A percentile compares a stretch with the other conserved stretches of the same genome.
These are phyloP conservation scores for Otatea glauca DNA, from an alignment of 176 grass and related monocot species.

Conservation along the genomic window DNA sequence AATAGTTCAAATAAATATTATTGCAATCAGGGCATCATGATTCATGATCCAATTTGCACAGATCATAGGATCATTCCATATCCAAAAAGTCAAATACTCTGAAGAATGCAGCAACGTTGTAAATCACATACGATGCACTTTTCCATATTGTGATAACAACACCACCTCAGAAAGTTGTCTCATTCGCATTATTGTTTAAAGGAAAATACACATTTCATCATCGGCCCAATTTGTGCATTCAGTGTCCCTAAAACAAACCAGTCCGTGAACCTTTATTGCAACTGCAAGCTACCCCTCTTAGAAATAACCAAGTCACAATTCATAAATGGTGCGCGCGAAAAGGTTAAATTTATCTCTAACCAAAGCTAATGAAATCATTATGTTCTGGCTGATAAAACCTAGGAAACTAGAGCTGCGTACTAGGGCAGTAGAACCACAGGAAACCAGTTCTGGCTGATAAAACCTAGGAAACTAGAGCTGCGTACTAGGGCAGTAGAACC, in stretches of 20 bases:
- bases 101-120: conserved; percentile 7
- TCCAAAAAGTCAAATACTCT: conserved; percentile 32
- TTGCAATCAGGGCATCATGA: neutral
- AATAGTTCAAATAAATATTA: conserved; percentile 2
- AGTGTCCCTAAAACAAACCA: conserved; percentile 20
- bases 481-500: conserved; percentile 9
- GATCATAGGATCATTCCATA: conserved; percentile 25
- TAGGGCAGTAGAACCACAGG: conserved; percentile 7
- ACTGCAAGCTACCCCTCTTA: conserved; percentile 12
- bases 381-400: conserved; percentile 43
- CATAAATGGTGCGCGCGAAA: conserved; percentile 9
- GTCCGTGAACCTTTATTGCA: conserved; percentile 15
- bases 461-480: conserved; percentile 32
- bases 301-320: neutral
- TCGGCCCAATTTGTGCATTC: conserved; percentile 27
- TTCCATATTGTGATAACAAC: conserved; percentile 43
- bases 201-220: conserved; percentile 36
- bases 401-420: conserved; percentile 24
- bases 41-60: neutral
- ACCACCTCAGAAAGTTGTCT: neutral
- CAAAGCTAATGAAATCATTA: conserved; percentile 27
- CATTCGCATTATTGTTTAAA: conserved; percentile 41
- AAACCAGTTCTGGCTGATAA: conserved; percentile 33
- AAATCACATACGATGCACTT: conserved; percentile 36
- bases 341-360: conserved; percentile 31